Base-by-base conservation (phyloP, 108 stramenopile species). In the Cyclotella kingstonii region DNA sequence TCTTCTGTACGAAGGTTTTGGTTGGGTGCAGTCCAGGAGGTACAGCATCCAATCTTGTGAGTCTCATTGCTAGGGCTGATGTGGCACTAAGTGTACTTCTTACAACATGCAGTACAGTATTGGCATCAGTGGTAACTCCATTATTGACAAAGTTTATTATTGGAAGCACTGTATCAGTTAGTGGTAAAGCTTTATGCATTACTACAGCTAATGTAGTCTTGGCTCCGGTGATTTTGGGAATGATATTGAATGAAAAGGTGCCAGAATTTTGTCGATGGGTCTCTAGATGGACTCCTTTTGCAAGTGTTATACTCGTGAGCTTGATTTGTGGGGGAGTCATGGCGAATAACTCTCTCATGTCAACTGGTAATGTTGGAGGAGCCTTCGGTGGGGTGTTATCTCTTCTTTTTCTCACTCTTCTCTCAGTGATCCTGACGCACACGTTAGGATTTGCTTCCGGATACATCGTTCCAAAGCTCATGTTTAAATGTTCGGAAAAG, bases 321-420 rank as follows among this genome's bases (percentile, higher is more conserved):
- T 63, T 93, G 58, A 96, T 97, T 33, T 96, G 95, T 70, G 96
- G 94, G 17, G 89, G 90, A 27, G 95, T 97, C 1, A 91, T 95
- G 4, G 89, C 96, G 3, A 61, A 90, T 35, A 95, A 90, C 78
- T 64, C 89, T 21, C 50, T 52, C 11, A 60, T 85, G 54, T 55
- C 82, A 26, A 31, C 79, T 39, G 63, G 59, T 12, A 53, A 67
- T 25, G 45, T 61, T 5, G 45, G 51, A 0, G 30, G 48, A 3
- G 31, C 45, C 15, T 49, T 41, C 27, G 36, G 47, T 22, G 63
- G 54, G 5, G 59, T 34, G 2, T 8, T 54, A 27, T 58, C 59
- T 29, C 17, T 61, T 23, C 43, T 65, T 12, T 28, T 76, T 43
- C 63, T 89, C 17, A 66, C 93, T 22, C 61, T 91, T 7, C 67